Evolutionary conservation across 1,139 yeast species (phyloP).

Genomic region (Candida dubliniensis): DNA sequence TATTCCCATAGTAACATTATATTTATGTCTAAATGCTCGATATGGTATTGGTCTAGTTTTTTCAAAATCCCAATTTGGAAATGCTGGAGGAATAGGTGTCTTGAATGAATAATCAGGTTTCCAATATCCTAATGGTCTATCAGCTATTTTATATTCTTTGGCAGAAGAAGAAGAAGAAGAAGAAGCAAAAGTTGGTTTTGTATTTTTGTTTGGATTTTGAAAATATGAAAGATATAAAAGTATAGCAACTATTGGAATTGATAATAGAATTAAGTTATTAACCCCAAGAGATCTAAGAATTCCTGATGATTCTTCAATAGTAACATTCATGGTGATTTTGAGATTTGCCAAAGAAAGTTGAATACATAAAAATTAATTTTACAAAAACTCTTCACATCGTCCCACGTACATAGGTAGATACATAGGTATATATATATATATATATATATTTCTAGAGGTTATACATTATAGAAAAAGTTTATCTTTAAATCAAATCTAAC

Average conservation of each 20-base stretch:
- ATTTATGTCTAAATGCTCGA: slow-evolving; percentile 61
- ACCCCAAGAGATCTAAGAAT: slow-evolving; percentile 2
- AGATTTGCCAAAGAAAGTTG: not conserved
- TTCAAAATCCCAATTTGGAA: slow-evolving; percentile 49
- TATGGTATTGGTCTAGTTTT: slow-evolving; percentile 58
- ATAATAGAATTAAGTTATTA: not conserved
- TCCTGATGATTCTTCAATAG: slow-evolving; percentile 2
- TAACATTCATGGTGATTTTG: not conserved
- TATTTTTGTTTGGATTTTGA: not conserved
- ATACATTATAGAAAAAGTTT: no score
- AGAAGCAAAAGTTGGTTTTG: no score
- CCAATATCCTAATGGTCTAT: slow-evolving; percentile 45
- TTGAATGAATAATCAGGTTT: slow-evolving; percentile 45
- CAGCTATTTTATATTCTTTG: slow-evolving; percentile 8
- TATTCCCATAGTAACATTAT: slow-evolving; percentile 63
- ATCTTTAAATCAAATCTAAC: no score
- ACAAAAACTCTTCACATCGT: no score
- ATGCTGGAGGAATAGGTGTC: slow-evolving; percentile 51
- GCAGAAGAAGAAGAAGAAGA: no score
- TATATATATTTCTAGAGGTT: no score
- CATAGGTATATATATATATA: not conserved
- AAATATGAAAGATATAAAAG: not conserved
- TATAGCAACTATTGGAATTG: not conserved
- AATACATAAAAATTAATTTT: not conserved
- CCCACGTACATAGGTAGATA: not conserved